Base-by-base conservation (phyloP, 257 asterid species). In the Plantago major region DNA sequence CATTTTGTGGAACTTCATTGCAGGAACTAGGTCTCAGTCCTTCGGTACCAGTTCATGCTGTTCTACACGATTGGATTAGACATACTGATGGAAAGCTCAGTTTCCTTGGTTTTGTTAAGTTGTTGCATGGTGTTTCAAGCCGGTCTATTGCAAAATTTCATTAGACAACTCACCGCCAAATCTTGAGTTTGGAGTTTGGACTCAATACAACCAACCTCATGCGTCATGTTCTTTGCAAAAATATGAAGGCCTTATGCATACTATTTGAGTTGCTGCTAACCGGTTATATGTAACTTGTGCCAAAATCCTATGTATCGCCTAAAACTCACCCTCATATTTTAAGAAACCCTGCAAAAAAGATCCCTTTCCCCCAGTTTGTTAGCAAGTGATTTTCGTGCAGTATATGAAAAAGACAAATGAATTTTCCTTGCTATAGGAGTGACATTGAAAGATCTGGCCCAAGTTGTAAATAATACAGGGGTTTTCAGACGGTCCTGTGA, bases 11-110 rank as follows among this genome's bases (percentile, higher is more conserved):
- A 19, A 14, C 1, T 18, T 52, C 62, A 26, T 63, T 56, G 38
- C 82, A 89, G 96, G 97, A 89, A 79, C 97, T 89, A 60, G 94
- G 97, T n/a, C 84, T 89, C 4, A 66, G 97, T 64, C 85, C 97
- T 42, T 80, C 94, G 1, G 83, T 84, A 55, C 97, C 97, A 0
- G 86, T 89, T 65, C 95, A 89, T 48, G 87, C 94, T 44, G 97
- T 89, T 58, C 91, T 89, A 64, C 89, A 82, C 33, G 94, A 89
- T 70, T 89, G 97, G 97, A 73, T 89, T 46, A 77, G 97, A 40
- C 89, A 86, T 67, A 76, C 94, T 1, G 95, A 86, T 38, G 97
- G 97, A 67, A 89, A 89, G 74, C 95, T 84, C 13, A 89, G 97
- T 71, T 86, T 89, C 75, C 88, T 89, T 14, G 95, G 97, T 59